Evolutionary conservation across 2,329 filamentous ascomycete genomes (phyloP).

Genomic region (Diplodia seriata): DNA sequence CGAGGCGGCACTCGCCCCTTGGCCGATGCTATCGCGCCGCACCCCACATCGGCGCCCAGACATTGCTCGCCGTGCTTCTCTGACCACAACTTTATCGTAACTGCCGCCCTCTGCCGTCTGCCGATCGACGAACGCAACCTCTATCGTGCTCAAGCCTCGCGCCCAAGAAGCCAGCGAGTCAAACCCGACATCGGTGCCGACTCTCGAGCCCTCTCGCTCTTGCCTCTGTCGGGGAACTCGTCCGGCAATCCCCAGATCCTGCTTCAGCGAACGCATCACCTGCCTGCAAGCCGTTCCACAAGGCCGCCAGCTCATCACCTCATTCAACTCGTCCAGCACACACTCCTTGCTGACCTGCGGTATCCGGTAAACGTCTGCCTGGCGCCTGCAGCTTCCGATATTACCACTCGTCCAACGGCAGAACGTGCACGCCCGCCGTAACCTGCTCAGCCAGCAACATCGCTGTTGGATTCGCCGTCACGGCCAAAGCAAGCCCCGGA

Average conservation of each 20-base stretch:
- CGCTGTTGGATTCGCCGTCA: neutral
- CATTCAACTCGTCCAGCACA: neutral
- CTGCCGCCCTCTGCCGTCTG: constrained; percentile 12
- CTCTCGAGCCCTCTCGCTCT: neutral
- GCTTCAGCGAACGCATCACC: constrained; percentile 9
- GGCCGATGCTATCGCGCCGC: neutral
- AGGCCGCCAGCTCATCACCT: constrained; percentile 17
- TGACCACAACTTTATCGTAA: constrained; percentile 31
- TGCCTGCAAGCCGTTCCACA: constrained; percentile 18
- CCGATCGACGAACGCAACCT: constrained; percentile 11
- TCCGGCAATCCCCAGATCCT: constrained; percentile 9
- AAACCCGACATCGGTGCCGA: constrained; percentile 15
- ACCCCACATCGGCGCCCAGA: constrained; percentile 26
- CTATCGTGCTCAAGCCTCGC: neutral
- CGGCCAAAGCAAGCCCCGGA: neutral
- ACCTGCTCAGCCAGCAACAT: constrained; percentile 1
- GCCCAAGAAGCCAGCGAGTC: constrained; percentile 1
- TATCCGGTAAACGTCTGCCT: neutral
- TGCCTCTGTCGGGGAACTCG: constrained; percentile 11
- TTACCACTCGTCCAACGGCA: neutral
- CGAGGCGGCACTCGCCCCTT: neutral
- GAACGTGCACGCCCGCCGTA: neutral
- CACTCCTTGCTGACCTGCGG: constrained; percentile 20
- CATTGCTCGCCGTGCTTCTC: constrained; percentile 16
- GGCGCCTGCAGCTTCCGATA: neutral